A percentile compares a stretch with the other conserved stretches of the same genome.
Conservation (phyloP, 768 basidiomycete species). For the Podaxis rugospora region DNA sequence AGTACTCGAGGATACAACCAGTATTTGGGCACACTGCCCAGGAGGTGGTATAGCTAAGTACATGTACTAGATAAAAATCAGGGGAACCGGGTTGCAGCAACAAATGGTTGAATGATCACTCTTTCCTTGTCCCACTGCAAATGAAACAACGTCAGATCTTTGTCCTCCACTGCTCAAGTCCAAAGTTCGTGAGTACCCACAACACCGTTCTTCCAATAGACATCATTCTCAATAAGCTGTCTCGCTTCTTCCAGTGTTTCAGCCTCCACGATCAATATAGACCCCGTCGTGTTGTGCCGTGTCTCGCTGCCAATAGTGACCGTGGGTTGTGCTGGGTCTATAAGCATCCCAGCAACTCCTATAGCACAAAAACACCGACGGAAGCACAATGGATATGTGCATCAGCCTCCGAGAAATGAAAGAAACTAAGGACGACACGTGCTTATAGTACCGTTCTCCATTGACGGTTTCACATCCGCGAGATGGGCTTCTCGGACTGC, state of each 20-base stretch:
- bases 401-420: not conserved
- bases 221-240: slow-evolving; percentile 26
- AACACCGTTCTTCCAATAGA: slow-evolving; percentile 36
- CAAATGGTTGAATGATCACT: slow-evolving; percentile 43
- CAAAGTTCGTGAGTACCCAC: slow-evolving; percentile 22
- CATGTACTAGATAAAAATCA: not conserved
- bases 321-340: slow-evolving; percentile 33
- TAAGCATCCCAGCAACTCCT: slow-evolving; percentile 49
- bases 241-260: slow-evolving; percentile 41
- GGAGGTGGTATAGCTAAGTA: not conserved
- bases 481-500: slow-evolving; percentile 43
- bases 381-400: not conserved
- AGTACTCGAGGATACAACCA: not conserved
- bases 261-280: slow-evolving; percentile 46
- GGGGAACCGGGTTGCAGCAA: slow-evolving; percentile 24
- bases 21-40: not conserved
- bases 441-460: slow-evolving; percentile 40
- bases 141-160: not conserved
- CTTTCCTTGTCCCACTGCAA: slow-evolving; percentile 60
- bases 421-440: slow-evolving; percentile 14
- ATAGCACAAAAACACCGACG: not conserved
- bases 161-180: not conserved
- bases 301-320: slow-evolving; percentile 27
- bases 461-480: slow-evolving; percentile 28
- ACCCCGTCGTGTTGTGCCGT: slow-evolving; percentile 44